Evolutionary conservation across 169 alveolate species (phyloP), one percentile per base, ranked within the genome.

Genomic region (Plasmodium berghei): DNA sequence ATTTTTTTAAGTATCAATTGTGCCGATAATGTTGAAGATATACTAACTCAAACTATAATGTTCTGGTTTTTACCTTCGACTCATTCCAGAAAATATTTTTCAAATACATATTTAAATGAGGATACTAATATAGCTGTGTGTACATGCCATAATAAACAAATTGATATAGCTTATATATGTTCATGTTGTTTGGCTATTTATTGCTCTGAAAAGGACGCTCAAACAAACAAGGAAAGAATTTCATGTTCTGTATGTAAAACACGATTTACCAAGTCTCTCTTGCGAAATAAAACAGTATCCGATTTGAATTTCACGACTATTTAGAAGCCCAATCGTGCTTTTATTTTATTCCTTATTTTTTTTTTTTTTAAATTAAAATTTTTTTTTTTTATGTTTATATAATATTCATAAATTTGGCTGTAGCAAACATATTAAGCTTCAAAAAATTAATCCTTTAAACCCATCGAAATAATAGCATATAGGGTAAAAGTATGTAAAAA

Each of bases 171-270:
- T 24, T 93, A 89, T 88, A 80, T 95, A 26, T 95, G 97, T 83
- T 95, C 97, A 46, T 95, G 97, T 85, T 95, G 97, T 73, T 94
- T 95, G 48, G 94, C 94, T 64, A 95, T 94, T 64, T 93, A 87
- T 61, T 92, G 94, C 42, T 93, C 95, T 16, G 91, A 67, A 71
- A 86, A 73, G 54, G 89, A 92, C 61, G 20, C 42, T 1, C 73
- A 86, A 54, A 92, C 93, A n/a, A 86, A 89, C n/a, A 92, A 92
- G 61, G 95, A 92, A 12, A 67, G 95, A 42, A 72, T 54, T 20
- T 87, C 80, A 49, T 92, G 95, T 49, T 73, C 72, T 28, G 80
- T 88, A 40, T 92, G 95, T 58, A 88, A 77, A 72, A 83, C 90
- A 0, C 56, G 90, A 42, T 83, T 83, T 69, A 83, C 90, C 49